A percentile compares a stretch with the other conserved stretches of the same genome.
phyloP scores from a whole-genome alignment of 2,329 filamentous ascomycete genomes.

The Orbilia oligospora region DNA sequence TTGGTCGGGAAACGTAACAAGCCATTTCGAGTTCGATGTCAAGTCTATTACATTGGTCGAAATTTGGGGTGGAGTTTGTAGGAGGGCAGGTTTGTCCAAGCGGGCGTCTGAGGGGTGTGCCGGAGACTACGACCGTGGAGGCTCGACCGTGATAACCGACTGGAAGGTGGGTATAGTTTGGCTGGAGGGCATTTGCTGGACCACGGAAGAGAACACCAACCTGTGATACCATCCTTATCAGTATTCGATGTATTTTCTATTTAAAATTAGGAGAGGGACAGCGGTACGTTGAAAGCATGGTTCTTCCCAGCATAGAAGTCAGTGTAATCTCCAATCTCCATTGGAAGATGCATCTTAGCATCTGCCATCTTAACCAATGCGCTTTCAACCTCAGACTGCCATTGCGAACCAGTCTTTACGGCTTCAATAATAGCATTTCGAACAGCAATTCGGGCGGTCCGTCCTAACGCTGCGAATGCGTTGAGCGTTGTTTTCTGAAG shows the following conservation, averaged over 20 bases:
- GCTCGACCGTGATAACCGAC: slow-evolving; percentile 86
- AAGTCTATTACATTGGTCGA: slow-evolving; percentile 76
- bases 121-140: slow-evolving; percentile 81
- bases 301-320: slow-evolving; percentile 87
- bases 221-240: slow-evolving; percentile 3
- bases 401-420: slow-evolving; percentile 41
- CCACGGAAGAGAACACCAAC: slow-evolving; percentile 81
- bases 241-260: background rate
- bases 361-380: slow-evolving; percentile 74
- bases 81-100: slow-evolving; percentile 80
- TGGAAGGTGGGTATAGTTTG: slow-evolving; percentile 85
- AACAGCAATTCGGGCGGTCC: slow-evolving; percentile 70
- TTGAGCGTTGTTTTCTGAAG: slow-evolving; percentile 77
- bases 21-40: slow-evolving; percentile 87
- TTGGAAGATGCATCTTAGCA: slow-evolving; percentile 78
- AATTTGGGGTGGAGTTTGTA: slow-evolving; percentile 74
- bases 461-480: slow-evolving; percentile 80
- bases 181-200: slow-evolving; percentile 79
- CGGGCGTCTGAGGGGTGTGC: slow-evolving; percentile 80
- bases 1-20: slow-evolving; percentile 78
- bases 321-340: slow-evolving; percentile 85
- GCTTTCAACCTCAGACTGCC: slow-evolving; percentile 66
- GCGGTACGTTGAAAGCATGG: slow-evolving; percentile 75
- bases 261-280: background rate
- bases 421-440: slow-evolving; percentile 50